Evolutionary conservation across 345 rosid species (phyloP).

Genomic region (Moringa oleifera): DNA sequence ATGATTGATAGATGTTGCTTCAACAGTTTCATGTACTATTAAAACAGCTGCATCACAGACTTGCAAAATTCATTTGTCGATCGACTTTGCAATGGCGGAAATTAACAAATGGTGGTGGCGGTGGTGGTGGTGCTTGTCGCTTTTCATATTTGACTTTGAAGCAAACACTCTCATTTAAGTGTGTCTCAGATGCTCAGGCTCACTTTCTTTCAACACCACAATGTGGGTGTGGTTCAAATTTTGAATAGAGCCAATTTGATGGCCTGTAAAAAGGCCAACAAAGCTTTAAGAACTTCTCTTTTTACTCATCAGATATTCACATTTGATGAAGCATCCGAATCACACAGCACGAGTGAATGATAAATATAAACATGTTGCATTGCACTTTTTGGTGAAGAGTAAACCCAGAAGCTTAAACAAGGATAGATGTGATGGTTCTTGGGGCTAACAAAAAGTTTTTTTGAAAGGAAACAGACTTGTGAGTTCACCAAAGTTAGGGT

Average conservation of each 20-base stretch:
- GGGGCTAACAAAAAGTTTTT: too few species aligned
- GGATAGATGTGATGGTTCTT: too few species aligned
- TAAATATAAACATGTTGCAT: too few species aligned
- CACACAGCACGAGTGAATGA: too few species aligned
- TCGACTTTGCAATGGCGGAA: not conserved
- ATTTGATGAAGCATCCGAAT: too few species aligned
- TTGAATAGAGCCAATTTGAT: conserved; percentile 8
- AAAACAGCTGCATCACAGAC: not conserved
- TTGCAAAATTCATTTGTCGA: not conserved
- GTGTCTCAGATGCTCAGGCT: conserved; percentile 25
- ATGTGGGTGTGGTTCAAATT: conserved; percentile 8
- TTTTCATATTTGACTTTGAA: conserved; percentile 14
- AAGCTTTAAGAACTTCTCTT: conserved; percentile 8
- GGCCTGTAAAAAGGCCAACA: conserved; percentile 24
- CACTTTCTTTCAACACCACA: conserved; percentile 13
- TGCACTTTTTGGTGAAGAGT: too few species aligned
- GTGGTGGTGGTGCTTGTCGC: not conserved
- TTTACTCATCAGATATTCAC: too few species aligned
- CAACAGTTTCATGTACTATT: too few species aligned
- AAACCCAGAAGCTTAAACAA: too few species aligned
- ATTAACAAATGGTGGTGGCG: conserved; percentile 1
- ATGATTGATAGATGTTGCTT: too few species aligned
- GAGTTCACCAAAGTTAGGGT: conserved; percentile 2
- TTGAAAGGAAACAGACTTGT: too few species aligned
- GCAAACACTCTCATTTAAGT: conserved; percentile 16